Base-by-base conservation (phyloP, 2,329 filamentous ascomycete genomes). In the Drechslera avenae region DNA sequence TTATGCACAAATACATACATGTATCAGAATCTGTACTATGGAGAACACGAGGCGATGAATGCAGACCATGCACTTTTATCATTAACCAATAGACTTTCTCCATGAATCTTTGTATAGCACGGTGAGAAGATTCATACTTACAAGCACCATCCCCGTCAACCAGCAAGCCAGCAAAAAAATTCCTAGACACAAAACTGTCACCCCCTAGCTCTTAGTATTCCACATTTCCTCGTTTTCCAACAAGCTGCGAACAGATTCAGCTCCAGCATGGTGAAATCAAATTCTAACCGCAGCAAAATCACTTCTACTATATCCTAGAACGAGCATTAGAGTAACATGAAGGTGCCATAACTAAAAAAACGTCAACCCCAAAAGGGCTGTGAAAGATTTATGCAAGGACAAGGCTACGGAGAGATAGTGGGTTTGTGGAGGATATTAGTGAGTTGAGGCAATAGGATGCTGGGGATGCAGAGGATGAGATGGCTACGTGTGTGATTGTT, bases 21-120 rank as follows among this genome's bases (percentile, higher is more conserved):
- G 43, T 47, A 45, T 3, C 23, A 45, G 45, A 54, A 7, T 30
- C 40, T 26, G 30, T 30, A 31, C 10, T 14, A 14, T 33, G 8
- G 19, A 19, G 17, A 35, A 39, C 14, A 12, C 16, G 12, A 32
- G 12, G 6, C 14, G 19, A 23, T 30, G 23, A 9, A 17, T 40
- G 13, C 26, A 31, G 16, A 16, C 12, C 37, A 35, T 16, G 8
- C 46, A 19, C 28, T 34, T 39, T 8, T 13, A 23, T 14, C 34
- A 28, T 18, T 34, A 44, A 23, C 26, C 19, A 31, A 26, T 16
- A 32, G 4, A 12, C n/a, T 32, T 21, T 13, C 13, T 4, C 33
- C 14, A 26, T 39, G 16, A 31, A 8, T 39, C 16, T 30, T 46
- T 6, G n/a, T 34, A 37, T 36, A 4, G 14, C 23, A 47, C 32